A percentile compares a stretch with the other conserved stretches of the same genome.
phyloP scores from a whole-genome alignment of 768 basidiomycete genomes.

The Tricholoma terreum region DNA sequence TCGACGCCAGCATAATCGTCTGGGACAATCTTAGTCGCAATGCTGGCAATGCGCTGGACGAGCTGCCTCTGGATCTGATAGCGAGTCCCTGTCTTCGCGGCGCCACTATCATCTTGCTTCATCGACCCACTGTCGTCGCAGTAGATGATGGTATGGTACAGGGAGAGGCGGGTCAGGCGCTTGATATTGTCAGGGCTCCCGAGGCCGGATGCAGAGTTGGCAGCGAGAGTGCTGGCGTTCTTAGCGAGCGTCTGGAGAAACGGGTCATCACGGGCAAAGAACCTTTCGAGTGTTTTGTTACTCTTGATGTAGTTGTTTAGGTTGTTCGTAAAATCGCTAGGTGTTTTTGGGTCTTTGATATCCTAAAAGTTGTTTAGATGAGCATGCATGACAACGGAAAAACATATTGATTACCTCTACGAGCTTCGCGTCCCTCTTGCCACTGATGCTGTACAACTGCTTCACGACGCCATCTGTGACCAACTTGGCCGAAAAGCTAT shows the following conservation, averaged over 20 bases:
- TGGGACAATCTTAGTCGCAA: background rate
- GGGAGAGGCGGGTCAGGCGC: background rate
- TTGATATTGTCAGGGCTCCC: background rate
- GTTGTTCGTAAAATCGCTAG: background rate
- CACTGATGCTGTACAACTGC: no score
- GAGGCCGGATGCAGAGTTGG: background rate
- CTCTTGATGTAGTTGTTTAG: background rate
- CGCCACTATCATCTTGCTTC: no score
- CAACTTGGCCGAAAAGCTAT: background rate
- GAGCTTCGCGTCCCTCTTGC: background rate
- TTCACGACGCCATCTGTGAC: background rate
- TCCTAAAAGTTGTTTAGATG: background rate
- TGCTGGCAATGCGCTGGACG: background rate
- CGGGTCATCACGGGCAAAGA: background rate
- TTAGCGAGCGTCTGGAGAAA: background rate
- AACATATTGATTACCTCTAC: background rate
- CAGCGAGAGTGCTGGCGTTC: background rate
- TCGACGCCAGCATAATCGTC: background rate
- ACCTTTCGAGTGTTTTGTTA: background rate
- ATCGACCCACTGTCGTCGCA: background rate
- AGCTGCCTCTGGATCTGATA: background rate
- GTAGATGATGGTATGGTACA: background rate
- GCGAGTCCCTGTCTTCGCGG: background rate
- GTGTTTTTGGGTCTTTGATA: background rate
- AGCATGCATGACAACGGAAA: no score